These are phyloP conservation scores for Suillus lakei DNA, from an alignment of 768 basidiomycete species.

Conservation along the genomic window DNA sequence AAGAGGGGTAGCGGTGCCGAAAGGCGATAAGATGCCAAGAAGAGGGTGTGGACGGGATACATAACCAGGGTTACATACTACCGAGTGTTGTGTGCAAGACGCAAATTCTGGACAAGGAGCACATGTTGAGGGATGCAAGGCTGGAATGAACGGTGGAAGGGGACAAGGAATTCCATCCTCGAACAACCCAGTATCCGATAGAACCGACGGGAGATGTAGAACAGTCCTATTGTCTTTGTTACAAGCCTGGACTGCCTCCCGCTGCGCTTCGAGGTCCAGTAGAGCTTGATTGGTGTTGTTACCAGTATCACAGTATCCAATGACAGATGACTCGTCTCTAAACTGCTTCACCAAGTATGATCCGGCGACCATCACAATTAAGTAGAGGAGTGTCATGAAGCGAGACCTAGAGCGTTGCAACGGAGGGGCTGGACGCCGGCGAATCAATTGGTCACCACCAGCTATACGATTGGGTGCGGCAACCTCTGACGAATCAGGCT, in stretches of 20 bases:
- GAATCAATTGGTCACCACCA: constrained; percentile 31
- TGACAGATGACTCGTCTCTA: constrained; percentile 68
- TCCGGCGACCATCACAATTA: constrained; percentile 39
- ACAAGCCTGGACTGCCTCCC: constrained; percentile 58
- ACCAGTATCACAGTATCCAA: constrained; percentile 80
- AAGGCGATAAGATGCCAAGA: constrained; percentile 48
- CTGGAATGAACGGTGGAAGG: constrained; percentile 55
- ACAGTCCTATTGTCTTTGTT: constrained; percentile 57
- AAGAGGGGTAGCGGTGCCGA: constrained; percentile 43
- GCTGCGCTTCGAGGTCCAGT: constrained; percentile 48
- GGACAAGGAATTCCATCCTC: constrained; percentile 52
- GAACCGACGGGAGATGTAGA: constrained; percentile 39
- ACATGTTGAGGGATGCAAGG: constrained; percentile 65
- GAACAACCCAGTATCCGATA: constrained; percentile 29
- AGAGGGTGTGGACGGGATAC: constrained; percentile 66
- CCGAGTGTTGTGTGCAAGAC: constrained; percentile 56
- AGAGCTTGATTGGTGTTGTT: constrained; percentile 62
- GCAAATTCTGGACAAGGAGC: constrained; percentile 77
- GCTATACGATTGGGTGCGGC: constrained; percentile 45
- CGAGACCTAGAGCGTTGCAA: constrained; percentile 26
- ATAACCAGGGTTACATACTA: constrained; percentile 72
- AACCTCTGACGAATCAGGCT: constrained; percentile 26
- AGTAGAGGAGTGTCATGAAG: constrained; percentile 48
- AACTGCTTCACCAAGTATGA: constrained; percentile 48
- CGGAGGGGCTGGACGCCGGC: constrained; percentile 16